These are phyloP conservation scores for Xylaria sp. DNA, from an alignment of 2,329 filamentous ascomycete species.

Conservation along the genomic window DNA sequence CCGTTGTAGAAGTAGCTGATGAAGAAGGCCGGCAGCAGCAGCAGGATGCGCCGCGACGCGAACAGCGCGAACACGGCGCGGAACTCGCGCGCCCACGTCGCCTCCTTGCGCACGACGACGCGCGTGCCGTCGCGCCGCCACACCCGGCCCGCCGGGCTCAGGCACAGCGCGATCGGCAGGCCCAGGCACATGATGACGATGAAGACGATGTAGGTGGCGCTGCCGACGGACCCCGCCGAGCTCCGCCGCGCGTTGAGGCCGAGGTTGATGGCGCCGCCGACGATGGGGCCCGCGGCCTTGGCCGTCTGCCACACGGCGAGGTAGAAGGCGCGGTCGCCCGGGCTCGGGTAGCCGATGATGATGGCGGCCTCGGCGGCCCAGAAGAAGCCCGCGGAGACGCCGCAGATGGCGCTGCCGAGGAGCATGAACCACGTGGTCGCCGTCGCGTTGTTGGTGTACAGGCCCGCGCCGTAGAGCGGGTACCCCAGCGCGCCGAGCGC, in stretches of 20 bases:
- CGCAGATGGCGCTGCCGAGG: slow-evolving; percentile 63
- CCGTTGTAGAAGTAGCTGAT: slow-evolving; percentile 41
- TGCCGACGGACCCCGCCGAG: slow-evolving; percentile 27
- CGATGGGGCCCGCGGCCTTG: slow-evolving; percentile 46
- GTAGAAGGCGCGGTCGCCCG: slow-evolving; percentile 59
- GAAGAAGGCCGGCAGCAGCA: slow-evolving; percentile 39
- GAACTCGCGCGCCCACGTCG: slow-evolving; percentile 36
- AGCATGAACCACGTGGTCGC: slow-evolving; percentile 65
- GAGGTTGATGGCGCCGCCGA: slow-evolving; percentile 54
- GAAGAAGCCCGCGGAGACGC: slow-evolving; percentile 66
- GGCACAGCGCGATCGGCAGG: slow-evolving; percentile 35
- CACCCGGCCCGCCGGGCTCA: slow-evolving; percentile 38
- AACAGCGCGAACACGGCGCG: slow-evolving; percentile 32
- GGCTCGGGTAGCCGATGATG: slow-evolving; percentile 65
- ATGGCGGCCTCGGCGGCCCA: slow-evolving; percentile 72
- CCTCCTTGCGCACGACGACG: slow-evolving; percentile 31
- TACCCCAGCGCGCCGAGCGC: slow-evolving; percentile 58
- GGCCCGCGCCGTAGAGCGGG: slow-evolving; percentile 64
- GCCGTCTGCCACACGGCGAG: slow-evolving; percentile 54
- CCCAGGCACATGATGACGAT: slow-evolving; percentile 40
- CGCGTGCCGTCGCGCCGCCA: slow-evolving; percentile 36
- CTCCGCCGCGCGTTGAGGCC: slow-evolving; percentile 44
- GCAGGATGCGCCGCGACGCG: slow-evolving; percentile 32
- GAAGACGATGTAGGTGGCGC: slow-evolving; percentile 37
- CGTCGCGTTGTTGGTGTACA: slow-evolving; percentile 68